Evolutionary conservation across 192 early-diverging fungal genomes (phyloP).

Genomic region (Coemansia sp.): DNA sequence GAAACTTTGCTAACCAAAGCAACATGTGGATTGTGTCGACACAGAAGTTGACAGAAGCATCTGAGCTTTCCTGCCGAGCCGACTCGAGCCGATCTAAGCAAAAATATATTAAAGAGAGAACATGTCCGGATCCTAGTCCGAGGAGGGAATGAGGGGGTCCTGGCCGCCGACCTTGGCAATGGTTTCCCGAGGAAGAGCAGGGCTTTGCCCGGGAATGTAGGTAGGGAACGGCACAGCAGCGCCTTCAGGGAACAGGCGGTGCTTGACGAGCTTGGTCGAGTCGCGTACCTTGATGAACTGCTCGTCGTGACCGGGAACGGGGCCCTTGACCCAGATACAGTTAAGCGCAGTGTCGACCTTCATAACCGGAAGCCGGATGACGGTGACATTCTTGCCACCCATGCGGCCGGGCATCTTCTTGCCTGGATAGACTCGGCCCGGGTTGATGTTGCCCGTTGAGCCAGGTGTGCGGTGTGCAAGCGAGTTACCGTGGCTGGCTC

Average conservation of each 20-base stretch:
- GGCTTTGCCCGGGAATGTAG: slow-evolving; percentile 51
- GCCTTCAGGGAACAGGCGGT: slow-evolving; percentile 64
- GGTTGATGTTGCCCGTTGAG: slow-evolving; percentile 84
- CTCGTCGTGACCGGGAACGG: slow-evolving; percentile 83
- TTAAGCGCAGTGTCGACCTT: slow-evolving; percentile 85
- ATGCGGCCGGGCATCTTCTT: slow-evolving; percentile 99
- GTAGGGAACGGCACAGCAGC: slow-evolving; percentile 73
- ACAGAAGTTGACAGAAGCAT: not conserved
- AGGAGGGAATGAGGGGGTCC: slow-evolving; percentile 38
- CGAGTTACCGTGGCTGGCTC: slow-evolving; percentile 94
- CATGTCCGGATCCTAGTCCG: slow-evolving; percentile 13
- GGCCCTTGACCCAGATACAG: slow-evolving; percentile 90
- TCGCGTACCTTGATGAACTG: slow-evolving; percentile 85
- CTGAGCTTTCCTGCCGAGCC: not conserved
- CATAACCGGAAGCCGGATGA: slow-evolving; percentile 78
- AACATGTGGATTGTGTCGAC: too few relatives aligned
- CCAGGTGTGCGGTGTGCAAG: slow-evolving; percentile 83
- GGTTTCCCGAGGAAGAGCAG: slow-evolving; percentile 32
- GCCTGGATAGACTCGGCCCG: slow-evolving; percentile 89
- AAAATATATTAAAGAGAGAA: not conserved
- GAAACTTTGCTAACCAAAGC: too few relatives aligned
- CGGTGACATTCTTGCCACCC: slow-evolving; percentile 80
- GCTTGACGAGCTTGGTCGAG: slow-evolving; percentile 72
- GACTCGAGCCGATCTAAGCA: slow-evolving; percentile 1
- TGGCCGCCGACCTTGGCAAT: slow-evolving; percentile 41